Evolutionary conservation across 2,329 filamentous ascomycete genomes (phyloP).

Genomic region (Metarhizium brunneum): DNA sequence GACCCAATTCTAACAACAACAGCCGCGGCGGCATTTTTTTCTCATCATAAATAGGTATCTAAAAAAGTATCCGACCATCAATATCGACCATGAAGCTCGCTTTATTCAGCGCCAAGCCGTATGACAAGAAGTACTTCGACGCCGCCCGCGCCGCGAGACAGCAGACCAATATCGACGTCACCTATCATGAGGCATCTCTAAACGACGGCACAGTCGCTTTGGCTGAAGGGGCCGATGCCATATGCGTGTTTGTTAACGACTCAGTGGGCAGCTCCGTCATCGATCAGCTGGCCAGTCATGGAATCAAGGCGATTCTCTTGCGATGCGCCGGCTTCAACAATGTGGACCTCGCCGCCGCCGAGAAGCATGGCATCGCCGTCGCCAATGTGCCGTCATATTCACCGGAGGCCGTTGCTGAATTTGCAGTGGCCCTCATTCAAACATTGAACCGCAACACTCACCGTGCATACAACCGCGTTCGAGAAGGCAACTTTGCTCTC

Average conservation of each 20-base stretch:
- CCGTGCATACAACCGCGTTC: constrained; percentile 57
- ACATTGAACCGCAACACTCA: constrained; percentile 60
- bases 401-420: constrained; percentile 61
- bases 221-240: constrained; percentile 40
- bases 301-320: constrained; percentile 50
- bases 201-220: constrained; percentile 45
- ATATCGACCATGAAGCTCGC: constrained; percentile 41
- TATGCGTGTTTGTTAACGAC: constrained; percentile 65
- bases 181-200: constrained; percentile 51
- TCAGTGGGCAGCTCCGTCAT: constrained; percentile 41
- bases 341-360: constrained; percentile 49
- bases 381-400: constrained; percentile 61
- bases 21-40: no score
- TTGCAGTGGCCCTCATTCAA: constrained; percentile 57
- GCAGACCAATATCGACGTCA: constrained; percentile 30
- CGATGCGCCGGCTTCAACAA: constrained; percentile 63
- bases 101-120: constrained; percentile 56
- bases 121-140: constrained; percentile 48
- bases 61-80: neutral
- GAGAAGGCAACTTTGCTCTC: constrained; percentile 59
- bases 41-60: no score
- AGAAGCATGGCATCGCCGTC: constrained; percentile 46
- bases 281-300: constrained; percentile 34
- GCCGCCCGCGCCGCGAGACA: constrained; percentile 27
- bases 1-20: no score